Conservation (phyloP, 768 basidiomycete species). For the Suillus subaureus region DNA sequence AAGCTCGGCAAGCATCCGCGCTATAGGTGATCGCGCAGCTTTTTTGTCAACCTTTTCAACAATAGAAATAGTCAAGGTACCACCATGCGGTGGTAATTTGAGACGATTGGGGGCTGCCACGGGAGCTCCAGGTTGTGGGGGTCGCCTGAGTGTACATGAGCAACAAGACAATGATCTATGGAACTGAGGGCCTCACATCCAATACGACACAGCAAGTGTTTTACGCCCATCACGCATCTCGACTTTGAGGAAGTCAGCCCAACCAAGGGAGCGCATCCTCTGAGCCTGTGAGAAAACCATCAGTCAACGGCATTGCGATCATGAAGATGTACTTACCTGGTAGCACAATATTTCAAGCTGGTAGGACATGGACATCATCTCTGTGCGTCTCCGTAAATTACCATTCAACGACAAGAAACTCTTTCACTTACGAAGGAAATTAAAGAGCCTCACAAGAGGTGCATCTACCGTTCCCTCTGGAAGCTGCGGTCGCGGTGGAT, state of each 20-base stretch:
- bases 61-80: conserved; percentile 73
- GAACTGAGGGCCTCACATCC: conserved; percentile 60
- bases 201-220: conserved; percentile 76
- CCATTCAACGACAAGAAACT: not conserved
- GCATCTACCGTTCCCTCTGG: conserved; percentile 70
- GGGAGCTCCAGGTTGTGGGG: conserved; percentile 32
- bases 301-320: not conserved
- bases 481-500: conserved; percentile 49
- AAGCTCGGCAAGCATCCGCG: conserved; percentile 59
- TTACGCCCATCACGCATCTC: conserved; percentile 71
- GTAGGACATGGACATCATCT: conserved; percentile 90
- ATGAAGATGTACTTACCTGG: conserved; percentile 45
- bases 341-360: conserved; percentile 89
- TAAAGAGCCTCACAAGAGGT: conserved; percentile 83
- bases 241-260: conserved; percentile 75
- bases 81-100: conserved; percentile 65
- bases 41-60: conserved; percentile 50
- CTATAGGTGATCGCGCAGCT: conserved; percentile 54
- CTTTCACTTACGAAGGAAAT: conserved; percentile 77
- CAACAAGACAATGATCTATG: not conserved
- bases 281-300: conserved; percentile 47
- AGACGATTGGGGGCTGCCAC: conserved; percentile 32
- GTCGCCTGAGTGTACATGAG: conserved; percentile 36
- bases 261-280: conserved; percentile 82
- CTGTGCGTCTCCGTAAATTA: conserved; percentile 39